phyloP scores from a whole-genome alignment of 306 rosid genomes.

The Sindora glabra region DNA sequence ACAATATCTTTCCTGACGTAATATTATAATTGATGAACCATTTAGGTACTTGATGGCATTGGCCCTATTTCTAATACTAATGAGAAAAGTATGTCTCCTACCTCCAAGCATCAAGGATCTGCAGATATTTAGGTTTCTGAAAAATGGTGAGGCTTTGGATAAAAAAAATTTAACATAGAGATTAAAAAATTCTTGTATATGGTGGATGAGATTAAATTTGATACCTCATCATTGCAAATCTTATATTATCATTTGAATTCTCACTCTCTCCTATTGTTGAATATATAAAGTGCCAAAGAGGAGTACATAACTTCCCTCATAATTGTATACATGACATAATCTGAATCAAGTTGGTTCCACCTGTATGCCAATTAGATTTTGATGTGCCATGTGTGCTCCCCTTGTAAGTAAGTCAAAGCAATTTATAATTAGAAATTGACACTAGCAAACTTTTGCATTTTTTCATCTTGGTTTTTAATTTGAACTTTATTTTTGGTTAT shows the following conservation, averaged over 20 bases:
- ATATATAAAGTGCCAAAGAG: neutral
- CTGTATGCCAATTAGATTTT: no score
- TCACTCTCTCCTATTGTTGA: neutral
- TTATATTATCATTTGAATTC: neutral
- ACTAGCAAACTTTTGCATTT: neutral
- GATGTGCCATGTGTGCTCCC: no score
- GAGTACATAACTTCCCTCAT: no score
- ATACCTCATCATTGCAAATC: neutral
- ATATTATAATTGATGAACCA: neutral
- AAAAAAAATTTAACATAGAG: no score
- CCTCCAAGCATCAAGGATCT: constrained; percentile 75
- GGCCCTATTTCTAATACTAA: constrained; percentile 46
- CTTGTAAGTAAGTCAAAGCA: no score
- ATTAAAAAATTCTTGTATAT: neutral
- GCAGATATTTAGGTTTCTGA: constrained; percentile 74
- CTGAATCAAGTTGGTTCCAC: no score
- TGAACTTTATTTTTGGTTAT: neutral
- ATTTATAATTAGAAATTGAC: neutral
- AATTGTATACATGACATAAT: no score
- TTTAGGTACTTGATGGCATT: constrained; percentile 75
- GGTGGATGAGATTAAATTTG: neutral
- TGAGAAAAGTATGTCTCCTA: constrained; percentile 53
- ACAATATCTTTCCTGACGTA: neutral
- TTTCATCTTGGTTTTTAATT: neutral
- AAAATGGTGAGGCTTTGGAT: constrained; percentile 78